phyloP scores from a whole-genome alignment of 345 rosid species.

The Citrus inodora region DNA sequence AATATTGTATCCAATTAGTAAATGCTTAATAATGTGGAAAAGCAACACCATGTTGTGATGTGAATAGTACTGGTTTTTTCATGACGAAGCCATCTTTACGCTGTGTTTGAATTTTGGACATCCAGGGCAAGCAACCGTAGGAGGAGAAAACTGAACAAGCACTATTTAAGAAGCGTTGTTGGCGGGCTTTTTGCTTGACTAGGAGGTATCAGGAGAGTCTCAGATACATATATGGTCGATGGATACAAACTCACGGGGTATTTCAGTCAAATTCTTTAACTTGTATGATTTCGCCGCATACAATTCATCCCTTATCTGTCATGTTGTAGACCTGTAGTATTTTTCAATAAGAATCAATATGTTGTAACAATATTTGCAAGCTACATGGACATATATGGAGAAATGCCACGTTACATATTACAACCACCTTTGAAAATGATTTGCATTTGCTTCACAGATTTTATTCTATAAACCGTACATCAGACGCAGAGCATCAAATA shows the following conservation, averaged over 20 bases:
- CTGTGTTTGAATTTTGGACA: background rate
- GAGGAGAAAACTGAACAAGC: constrained; percentile 63
- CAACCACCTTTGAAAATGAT: background rate
- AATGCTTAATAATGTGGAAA: background rate
- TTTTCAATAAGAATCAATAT: background rate
- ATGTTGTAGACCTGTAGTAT: background rate
- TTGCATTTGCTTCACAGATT: background rate
- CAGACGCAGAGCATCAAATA: background rate
- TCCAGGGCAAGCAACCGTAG: constrained; percentile 58
- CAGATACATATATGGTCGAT: background rate
- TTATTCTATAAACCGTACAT: background rate
- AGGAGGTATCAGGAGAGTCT: background rate
- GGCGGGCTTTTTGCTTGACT: constrained; percentile 20
- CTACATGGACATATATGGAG: background rate
- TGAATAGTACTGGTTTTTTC: background rate
- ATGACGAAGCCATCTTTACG: background rate
- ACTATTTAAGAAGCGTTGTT: constrained; percentile 28
- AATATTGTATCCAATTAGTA: no score
- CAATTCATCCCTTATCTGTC: background rate
- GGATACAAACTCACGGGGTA: background rate
- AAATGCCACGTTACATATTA: background rate
- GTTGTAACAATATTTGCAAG: background rate
- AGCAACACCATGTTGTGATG: background rate
- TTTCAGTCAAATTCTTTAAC: background rate
- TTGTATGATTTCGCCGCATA: background rate